Base-by-base conservation (phyloP, 192 early-diverging fungal genomes). In the Spizellomyces sp. region DNA sequence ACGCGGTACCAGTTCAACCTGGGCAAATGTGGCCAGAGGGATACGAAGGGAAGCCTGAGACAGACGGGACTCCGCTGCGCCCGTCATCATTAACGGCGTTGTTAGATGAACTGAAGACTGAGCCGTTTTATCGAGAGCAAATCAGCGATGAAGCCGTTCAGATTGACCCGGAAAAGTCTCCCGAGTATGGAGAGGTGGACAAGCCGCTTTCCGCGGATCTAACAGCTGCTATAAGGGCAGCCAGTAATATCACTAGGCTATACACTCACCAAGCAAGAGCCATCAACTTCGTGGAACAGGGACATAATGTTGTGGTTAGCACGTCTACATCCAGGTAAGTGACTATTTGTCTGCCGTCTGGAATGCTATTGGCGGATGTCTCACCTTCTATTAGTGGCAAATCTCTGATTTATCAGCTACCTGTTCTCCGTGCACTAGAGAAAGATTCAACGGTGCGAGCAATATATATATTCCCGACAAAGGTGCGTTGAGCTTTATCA, bases 261-360 rank as follows among this genome's bases (percentile, higher is more conserved):
- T 94, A 92, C 70, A 60, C 77, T n/a, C 93, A 94, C 79, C 93
- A 94, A 69, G 84, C 85, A 0, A 64, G 86, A 61, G 89, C 93
- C 0, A 84, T 93, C 6, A 77, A 85, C 48, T 77, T 45, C 5
- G 59, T 91, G 10, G 73, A 76, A 36, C 48, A 65, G 5, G 81
- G 84, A 6, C 57, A 80, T 48, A 65, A 87, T 66, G 83, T 92
- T 5, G 85, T 94, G 42, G 81, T 90, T 2, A 79, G 85, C 50
- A 94, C 93, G 2, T 74, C 88, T 1, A 94, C 92, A 36, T 87
- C 91, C 36, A 87, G 86, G 86, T 87, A 75, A 43, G 57, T 60
- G 4, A 12, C 45, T 65, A n/a, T 47, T 44, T 48, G 15, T n/a
- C 44, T 44, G 43, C n/a, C 46, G 8, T 5, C 44, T 47, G 64